Evolutionary conservation across 768 basidiomycete species (phyloP).

Genomic region (Lentinus brumalis): DNA sequence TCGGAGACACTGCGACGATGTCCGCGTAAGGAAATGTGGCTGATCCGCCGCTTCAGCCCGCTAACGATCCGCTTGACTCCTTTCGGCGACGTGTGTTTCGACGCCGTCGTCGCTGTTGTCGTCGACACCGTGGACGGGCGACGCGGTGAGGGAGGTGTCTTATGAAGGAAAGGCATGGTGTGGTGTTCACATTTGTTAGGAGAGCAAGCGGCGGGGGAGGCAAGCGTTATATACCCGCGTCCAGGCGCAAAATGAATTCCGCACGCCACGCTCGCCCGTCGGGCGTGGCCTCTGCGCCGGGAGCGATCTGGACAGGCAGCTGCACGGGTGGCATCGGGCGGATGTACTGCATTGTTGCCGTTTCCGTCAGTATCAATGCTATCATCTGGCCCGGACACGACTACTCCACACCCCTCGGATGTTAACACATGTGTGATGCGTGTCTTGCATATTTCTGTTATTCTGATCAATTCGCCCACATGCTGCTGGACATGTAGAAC

Average conservation of each 20-base stretch:
- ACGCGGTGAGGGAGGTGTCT: conserved; percentile 1
- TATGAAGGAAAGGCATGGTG: conserved; percentile 10
- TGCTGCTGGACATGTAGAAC: not conserved
- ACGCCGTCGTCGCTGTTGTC: not conserved
- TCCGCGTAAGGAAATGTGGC: conserved; percentile 19
- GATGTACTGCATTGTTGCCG: not conserved
- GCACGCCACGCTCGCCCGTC: conserved; percentile 10
- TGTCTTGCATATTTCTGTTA: not conserved
- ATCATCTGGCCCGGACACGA: not conserved
- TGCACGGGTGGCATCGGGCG: conserved; percentile 6
- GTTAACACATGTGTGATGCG: conserved; percentile 11
- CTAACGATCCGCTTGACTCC: conserved; percentile 25
- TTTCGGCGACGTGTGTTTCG: conserved; percentile 6
- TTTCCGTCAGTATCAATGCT: not conserved
- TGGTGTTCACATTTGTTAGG: conserved; percentile 4
- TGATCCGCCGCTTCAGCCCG: conserved; percentile 24
- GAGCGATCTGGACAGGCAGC: conserved; percentile 15
- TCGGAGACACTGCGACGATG: conserved; percentile 10
- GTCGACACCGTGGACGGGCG: not conserved
- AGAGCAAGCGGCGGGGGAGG: not conserved
- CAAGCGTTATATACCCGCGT: conserved; percentile 9
- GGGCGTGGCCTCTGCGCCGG: conserved; percentile 12
- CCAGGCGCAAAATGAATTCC: not conserved
- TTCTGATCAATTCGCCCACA: not conserved
- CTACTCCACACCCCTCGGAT: conserved; percentile 13